Percentiles rank a stretch among this genome's conserved stretches.
phyloP scores from a whole-genome alignment of 495 filamentous ascomycete species.

The Rostrohypoxylon terebratum region DNA sequence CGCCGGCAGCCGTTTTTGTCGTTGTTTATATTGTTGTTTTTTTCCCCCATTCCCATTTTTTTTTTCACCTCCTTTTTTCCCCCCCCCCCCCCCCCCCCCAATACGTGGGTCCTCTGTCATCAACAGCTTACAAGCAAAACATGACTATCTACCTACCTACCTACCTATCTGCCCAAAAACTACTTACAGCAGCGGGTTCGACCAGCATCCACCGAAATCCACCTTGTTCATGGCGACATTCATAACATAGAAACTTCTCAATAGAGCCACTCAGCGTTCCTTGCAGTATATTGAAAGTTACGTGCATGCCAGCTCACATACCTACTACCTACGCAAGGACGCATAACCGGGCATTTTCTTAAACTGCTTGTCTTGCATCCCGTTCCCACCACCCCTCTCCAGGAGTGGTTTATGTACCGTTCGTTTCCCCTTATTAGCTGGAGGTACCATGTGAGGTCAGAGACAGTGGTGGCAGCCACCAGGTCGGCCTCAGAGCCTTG shows the following conservation, averaged over 20 bases:
- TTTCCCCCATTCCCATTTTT: conserved; percentile 19
- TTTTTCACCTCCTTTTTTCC: conserved; percentile 1
- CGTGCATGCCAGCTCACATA: conserved; percentile 45
- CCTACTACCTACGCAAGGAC: conserved; percentile 41
- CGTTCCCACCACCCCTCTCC: conserved; percentile 32
- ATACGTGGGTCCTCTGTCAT: conserved; percentile 26
- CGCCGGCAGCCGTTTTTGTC: conserved; percentile 45
- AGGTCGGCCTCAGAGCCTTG: conserved; percentile 27
- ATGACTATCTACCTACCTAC: neutral
- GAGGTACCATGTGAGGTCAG: conserved; percentile 42
- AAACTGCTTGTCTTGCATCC: conserved; percentile 42
- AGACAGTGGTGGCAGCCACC: conserved; percentile 32
- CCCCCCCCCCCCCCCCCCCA: too few relatives aligned
- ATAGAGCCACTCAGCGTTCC: conserved; percentile 31
- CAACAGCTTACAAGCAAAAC: conserved; percentile 16
- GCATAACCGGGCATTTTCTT: conserved; percentile 46
- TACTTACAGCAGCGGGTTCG: conserved; percentile 12
- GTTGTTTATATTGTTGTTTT: conserved; percentile 24
- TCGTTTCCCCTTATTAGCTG: conserved; percentile 34
- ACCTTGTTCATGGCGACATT: conserved; percentile 21
- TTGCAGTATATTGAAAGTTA: conserved; percentile 43
- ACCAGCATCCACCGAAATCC: conserved; percentile 1
- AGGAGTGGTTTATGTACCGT: conserved; percentile 29
- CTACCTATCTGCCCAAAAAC: neutral
- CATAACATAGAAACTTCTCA: conserved; percentile 21